These are phyloP conservation scores for Lumnitzera racemosa DNA, from an alignment of 345 rosid genomes.

Conservation along the genomic window DNA sequence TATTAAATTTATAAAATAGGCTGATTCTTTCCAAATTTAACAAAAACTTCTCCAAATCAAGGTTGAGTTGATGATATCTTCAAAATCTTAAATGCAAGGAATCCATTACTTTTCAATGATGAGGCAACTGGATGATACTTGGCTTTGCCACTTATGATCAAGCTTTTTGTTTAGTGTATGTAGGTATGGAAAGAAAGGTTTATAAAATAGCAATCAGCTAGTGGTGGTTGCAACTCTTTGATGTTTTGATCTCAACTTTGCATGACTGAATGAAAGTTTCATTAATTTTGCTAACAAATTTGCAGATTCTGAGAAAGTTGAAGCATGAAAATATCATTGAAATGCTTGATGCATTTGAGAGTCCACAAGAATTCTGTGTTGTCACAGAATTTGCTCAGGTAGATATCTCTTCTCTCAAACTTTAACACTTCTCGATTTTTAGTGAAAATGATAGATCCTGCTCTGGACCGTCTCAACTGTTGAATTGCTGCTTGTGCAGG, in stretches of 20 bases:
- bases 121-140: too few relatives aligned
- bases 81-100: too few relatives aligned
- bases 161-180: too few relatives aligned
- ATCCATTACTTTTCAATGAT: too few relatives aligned
- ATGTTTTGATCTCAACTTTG: not conserved
- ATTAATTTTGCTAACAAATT: not conserved
- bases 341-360: slow-evolving; percentile 98
- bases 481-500: slow-evolving; percentile 35
- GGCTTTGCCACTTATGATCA: too few relatives aligned
- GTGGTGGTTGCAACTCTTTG: not conserved
- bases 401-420: slow-evolving; percentile 8
- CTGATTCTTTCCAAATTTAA: too few relatives aligned
- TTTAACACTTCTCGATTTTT: not conserved
- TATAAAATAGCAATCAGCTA: too few relatives aligned
- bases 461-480: not conserved
- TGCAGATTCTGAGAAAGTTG: slow-evolving; percentile 86
- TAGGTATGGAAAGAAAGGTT: too few relatives aligned
- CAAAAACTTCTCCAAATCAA: too few relatives aligned
- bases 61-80: too few relatives aligned
- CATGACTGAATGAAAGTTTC: slow-evolving; percentile 5
- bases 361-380: slow-evolving; percentile 89
- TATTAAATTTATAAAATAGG: too few relatives aligned
- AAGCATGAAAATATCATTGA: slow-evolving; percentile 89
- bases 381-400: slow-evolving; percentile 98
- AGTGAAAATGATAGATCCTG: too few relatives aligned